Percentiles rank a stretch among this genome's conserved stretches.
Evolutionary conservation across 164 flowering plant genomes (phyloP).

Genomic region (Kalanchoe fedtschenkoi): DNA sequence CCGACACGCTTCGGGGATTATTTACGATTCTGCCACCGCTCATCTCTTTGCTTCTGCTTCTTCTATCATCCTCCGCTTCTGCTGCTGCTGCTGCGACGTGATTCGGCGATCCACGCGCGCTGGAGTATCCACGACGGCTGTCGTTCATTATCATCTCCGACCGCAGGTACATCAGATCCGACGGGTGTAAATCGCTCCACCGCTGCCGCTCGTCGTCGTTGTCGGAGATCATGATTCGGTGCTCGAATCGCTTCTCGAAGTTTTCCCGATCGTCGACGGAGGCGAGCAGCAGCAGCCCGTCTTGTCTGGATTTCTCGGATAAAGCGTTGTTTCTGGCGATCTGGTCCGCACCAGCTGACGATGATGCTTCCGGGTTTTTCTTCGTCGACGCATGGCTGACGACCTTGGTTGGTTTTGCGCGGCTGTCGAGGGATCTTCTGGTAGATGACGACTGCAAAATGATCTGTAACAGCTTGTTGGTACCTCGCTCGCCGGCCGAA

Average conservation of each 20-base stretch:
- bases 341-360: too few relatives aligned
- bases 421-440: conserved; percentile 35
- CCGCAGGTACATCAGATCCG: conserved; percentile 52
- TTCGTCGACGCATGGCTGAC: not conserved
- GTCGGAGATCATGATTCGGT: conserved; percentile 49
- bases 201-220: conserved; percentile 17
- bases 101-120: conserved; percentile 1
- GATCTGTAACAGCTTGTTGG: conserved; percentile 13
- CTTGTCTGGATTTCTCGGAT: conserved; percentile 29
- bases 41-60: conserved; percentile 10
- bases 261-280: conserved; percentile 14
- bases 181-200: conserved; percentile 77
- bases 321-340: too few relatives aligned
- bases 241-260: conserved; percentile 44
- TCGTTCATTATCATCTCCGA: conserved; percentile 63
- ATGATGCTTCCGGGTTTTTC: conserved; percentile 11
- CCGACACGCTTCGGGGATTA: conserved; percentile 66
- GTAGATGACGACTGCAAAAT: conserved; percentile 10
- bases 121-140: conserved; percentile 20
- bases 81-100: conserved; percentile 3
- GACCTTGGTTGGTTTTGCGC: not conserved
- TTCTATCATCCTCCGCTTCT: conserved; percentile 1
- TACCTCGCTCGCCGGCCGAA: conserved; percentile 53
- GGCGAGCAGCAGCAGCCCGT: conserved; percentile 31
- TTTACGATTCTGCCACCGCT: conserved; percentile 47